Evolutionary conservation across 176 grass and related monocot species (phyloP), one percentile per base, ranked within the genome.

Genomic region (Thinopyrum elongatum): DNA sequence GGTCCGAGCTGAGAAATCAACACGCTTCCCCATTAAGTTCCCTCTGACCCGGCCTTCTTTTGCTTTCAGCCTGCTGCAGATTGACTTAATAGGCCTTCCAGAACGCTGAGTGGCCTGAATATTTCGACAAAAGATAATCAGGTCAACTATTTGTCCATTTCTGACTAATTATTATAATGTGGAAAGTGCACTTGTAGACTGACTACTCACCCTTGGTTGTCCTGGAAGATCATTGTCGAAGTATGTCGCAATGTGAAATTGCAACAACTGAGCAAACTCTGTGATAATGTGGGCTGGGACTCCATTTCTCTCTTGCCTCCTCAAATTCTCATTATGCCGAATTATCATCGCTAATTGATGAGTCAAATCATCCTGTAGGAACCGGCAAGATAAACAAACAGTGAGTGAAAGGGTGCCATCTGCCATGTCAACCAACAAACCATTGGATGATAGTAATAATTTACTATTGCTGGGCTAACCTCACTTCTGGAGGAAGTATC

Each of bases 271-370:
- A 69, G 96, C 96, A 90, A 98, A 98, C 83, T 98, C 96, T 75
- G 91, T 94, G 16, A 98, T 98, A 78, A 98, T 98, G 84, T 98
- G 96, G 73, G 96, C 96, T 57, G 96, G 96, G n/a, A 93, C 96
- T 30, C 96, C 96, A 84, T 98, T 98, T 79, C 96, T 93, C 81
- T 98, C 96, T 84, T 98, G 95, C 67, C 92, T 84, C 82, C 95
- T 93, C 88, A 98, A 87, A 60, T 98, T 98, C 84, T 98, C 95
- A 83, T 98, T 98, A 80, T 98, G 95, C 8, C 95, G 90, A 85
- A 98, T 98, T 85, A 98, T 95, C 95, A 98, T 98, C 1, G 95
- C 95, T 47, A 98, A 83, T 55, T 98, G 95, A 98, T 98, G 95
- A 28, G 95, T 98, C 81, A 98, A 79, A 94, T 98, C 95, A 87